Base-by-base conservation (phyloP, 805 yeast genomes). In the Millerozyma miso region DNA sequence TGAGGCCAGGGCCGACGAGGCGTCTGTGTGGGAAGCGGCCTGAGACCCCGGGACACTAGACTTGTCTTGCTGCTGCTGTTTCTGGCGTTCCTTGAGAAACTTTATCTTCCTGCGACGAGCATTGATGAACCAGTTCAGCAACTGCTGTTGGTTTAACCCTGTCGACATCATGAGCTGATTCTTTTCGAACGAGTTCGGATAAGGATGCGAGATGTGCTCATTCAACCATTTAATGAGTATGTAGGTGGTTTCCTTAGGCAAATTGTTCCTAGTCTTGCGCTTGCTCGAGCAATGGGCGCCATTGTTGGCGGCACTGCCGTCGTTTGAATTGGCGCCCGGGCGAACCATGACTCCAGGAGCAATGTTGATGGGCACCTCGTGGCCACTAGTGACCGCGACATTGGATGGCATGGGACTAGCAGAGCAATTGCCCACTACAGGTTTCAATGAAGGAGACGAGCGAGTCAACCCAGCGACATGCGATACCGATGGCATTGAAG, bases 71-170 rank as follows among this genome's bases (percentile, higher is more conserved):
- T n/a, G 17, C 34, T 32, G 34, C 5, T 32, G 34, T 17, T 37
- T n/a, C 35, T 55, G 54, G 43, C 63, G 65, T 47, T 75, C 76
- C 51, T 75, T 71, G 47, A 78, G 62, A 35, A 60, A 53, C 56
- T 74, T 77, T 40, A 87, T 76, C 56, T 85, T 80, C 51, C 96
- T 71, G 54, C 95, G 73, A 53, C 96, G 76, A 15, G 91, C 95
- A 58, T 87, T 87, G 56, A 87, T 88, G 55, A 87, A 87, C 96
- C 96, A 87, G 58, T 87, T 88, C 50, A 85, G 76, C 47, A 87
- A 73, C 62, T 87, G 96, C 47, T 85, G 88, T 61, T 83, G 80
- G 48, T 87, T 84, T 56, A 87, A 71, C 0, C 93, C 91, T 0
- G 96, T 87, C 56, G 76, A 73, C 51, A 73, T 69, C 73, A 85